Base-by-base conservation (phyloP, 2,329 filamentous ascomycete genomes). In the Pseudocercospora pini-densiflorae region DNA sequence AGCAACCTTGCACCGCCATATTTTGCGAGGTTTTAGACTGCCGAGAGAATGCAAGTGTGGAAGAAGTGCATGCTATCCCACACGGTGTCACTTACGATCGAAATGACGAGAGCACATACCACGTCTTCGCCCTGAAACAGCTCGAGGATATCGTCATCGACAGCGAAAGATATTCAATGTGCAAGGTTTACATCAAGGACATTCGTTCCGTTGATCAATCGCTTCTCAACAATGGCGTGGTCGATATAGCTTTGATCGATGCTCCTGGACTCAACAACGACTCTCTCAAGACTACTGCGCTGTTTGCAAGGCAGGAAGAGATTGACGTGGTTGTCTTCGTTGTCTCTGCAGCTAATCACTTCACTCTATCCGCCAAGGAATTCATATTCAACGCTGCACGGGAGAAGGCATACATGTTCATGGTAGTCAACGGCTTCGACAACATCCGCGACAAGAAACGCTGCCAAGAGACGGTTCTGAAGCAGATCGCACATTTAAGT, bases 271-370 rank as follows among this genome's bases (percentile, higher is more conserved):
- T 99, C 61, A 99, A 99, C 80, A 93, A 92, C 23, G 94, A 99
- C 78, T 98, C 94, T 1, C 89, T 97, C 54, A 97, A 98, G 82
- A 99, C 95, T 0, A 99, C 95, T 1, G 95, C 95, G 21, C 92
- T 99, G 6, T 99, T 99, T 79, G 95, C 95, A 24, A 87, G 95
- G 64, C 95, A 99, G 77, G 95, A 99, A 79, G 95, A 99, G 80
- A 99, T 99, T 70, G 95, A 99, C 74, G 95, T 99, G 0, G 95
- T 99, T 0, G 94, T 99, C 0, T 99, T 99, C 74, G 95, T 99
- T 36, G 95, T 99, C 5, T 97, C 94, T 10, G 95, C 95, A 2
- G 93, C 94, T 27, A 99, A 99, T 72, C 95, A 99, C 80, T 98
- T 99, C 77, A 99, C 95, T 0, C 89, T 97, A 62, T 97, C 95